Evolutionary conservation across 73 alveolate genomes (phyloP).

Genomic region (Paramecium biaurelia): DNA sequence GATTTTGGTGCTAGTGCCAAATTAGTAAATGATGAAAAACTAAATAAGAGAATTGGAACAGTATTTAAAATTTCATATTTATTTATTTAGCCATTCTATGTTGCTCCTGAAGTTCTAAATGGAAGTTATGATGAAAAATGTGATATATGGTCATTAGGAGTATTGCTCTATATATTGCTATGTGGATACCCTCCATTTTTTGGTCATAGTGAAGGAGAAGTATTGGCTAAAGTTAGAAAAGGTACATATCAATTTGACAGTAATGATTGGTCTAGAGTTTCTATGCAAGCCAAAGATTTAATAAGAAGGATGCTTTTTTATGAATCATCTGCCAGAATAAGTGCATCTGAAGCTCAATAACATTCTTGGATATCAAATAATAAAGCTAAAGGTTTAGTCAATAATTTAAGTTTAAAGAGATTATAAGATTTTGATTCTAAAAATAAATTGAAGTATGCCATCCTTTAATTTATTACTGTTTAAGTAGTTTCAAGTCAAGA

Average conservation of each 20-base stretch:
- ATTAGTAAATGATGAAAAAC: constrained; percentile 41
- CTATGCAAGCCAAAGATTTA: constrained; percentile 64
- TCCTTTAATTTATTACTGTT: constrained; percentile 12
- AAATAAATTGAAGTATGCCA: constrained; percentile 30
- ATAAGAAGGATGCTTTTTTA: constrained; percentile 36
- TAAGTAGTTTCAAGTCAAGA: constrained; percentile 20
- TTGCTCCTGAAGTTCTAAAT: constrained; percentile 72
- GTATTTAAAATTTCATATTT: constrained; percentile 27
- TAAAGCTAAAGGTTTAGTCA: constrained; percentile 24
- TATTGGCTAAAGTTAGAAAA: constrained; percentile 43
- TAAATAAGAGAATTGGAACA: constrained; percentile 56
- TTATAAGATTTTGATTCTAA: constrained; percentile 52
- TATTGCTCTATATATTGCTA: constrained; percentile 60
- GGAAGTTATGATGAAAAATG: constrained; percentile 69
- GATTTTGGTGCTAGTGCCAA: constrained; percentile 87
- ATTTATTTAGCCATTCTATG: constrained; percentile 49
- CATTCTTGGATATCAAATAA: constrained; percentile 36
- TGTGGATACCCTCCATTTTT: constrained; percentile 67
- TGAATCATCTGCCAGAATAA: constrained; percentile 36
- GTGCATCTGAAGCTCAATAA: constrained; percentile 52
- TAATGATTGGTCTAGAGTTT: constrained; percentile 38
- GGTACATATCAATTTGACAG: constrained; percentile 47
- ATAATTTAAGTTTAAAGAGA: neutral
- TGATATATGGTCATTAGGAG: constrained; percentile 73
- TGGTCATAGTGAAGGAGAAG: constrained; percentile 65